phyloP scores from a whole-genome alignment of 2,329 filamentous ascomycete genomes.

The Huntiella abstrusa region DNA sequence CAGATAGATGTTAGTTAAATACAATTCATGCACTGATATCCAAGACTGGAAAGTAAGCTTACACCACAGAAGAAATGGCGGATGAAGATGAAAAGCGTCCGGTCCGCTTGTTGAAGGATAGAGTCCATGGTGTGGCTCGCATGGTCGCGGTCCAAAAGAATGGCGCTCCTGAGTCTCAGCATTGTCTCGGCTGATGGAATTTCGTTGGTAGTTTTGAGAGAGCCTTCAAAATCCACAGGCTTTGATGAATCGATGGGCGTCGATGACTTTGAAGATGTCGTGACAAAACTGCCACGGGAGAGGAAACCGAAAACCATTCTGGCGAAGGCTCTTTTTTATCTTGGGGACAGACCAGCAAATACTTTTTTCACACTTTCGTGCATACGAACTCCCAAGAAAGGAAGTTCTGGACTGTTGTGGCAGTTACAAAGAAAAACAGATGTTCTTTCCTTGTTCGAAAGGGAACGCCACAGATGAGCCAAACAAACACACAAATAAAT shows the following conservation, averaged over 20 bases:
- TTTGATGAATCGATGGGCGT: slow-evolving; percentile 19
- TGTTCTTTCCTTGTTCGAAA: too few species aligned
- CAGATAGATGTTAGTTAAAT: background rate
- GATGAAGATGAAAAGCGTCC: slow-evolving; percentile 54
- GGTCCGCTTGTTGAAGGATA: slow-evolving; percentile 36
- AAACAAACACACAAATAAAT: too few species aligned
- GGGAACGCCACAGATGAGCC: too few species aligned
- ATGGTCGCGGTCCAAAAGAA: slow-evolving; percentile 42
- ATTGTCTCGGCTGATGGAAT: slow-evolving; percentile 32
- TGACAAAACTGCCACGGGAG: too few species aligned
- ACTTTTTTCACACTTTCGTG: too few species aligned
- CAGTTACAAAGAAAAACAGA: too few species aligned
- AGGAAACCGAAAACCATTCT: too few species aligned
- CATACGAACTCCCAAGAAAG: too few species aligned
- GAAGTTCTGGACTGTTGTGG: too few species aligned
- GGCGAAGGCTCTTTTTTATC: too few species aligned
- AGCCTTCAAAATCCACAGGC: slow-evolving; percentile 35
- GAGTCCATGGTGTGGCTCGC: slow-evolving; percentile 41
- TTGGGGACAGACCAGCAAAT: too few species aligned
- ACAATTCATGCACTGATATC: background rate
- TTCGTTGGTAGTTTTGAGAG: slow-evolving; percentile 35
- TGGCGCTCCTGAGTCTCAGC: slow-evolving; percentile 32
- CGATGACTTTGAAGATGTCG: background rate
- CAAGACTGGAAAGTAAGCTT: slow-evolving; percentile 17
- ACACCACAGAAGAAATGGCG: slow-evolving; percentile 69